Evolutionary conservation across 1,284 basidiomycete genomes (phyloP).

Genomic region (Trametes hirsuta): DNA sequence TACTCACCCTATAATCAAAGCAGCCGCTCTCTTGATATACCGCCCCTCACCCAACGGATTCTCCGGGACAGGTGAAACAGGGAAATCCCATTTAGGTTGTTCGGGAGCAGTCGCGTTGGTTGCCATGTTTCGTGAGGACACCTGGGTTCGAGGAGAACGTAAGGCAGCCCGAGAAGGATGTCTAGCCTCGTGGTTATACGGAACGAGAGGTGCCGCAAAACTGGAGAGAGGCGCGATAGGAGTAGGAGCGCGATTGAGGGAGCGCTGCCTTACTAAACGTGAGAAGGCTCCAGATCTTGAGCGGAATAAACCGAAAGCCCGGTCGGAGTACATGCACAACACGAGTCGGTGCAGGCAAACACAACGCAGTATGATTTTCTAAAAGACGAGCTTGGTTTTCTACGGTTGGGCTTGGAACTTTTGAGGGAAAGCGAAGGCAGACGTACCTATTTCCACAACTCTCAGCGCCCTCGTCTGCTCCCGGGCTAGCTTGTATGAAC

Average conservation of each 20-base stretch:
- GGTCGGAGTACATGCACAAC: not conserved
- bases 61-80: slow-evolving; percentile 56
- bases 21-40: slow-evolving; percentile 73
- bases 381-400: not conserved
- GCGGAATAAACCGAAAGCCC: not conserved
- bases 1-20: slow-evolving; percentile 74
- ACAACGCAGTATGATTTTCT: not conserved
- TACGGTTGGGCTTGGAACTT: not conserved
- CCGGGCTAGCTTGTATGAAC: too few relatives aligned
- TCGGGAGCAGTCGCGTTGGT: not conserved
- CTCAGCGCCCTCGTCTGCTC: too few relatives aligned
- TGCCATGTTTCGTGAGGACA: not conserved
- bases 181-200: too few relatives aligned
- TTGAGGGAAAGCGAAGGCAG: too few relatives aligned
- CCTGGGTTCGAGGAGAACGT: too few relatives aligned
- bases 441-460: too few relatives aligned
- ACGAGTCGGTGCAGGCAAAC: too few relatives aligned
- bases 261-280: not conserved
- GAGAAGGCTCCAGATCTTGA: not conserved
- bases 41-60: slow-evolving; percentile 71
- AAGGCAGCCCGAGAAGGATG: too few relatives aligned
- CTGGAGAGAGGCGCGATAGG: not conserved
- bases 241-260: not conserved
- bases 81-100: slow-evolving; percentile 42
- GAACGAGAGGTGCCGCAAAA: not conserved